phyloP scores from a whole-genome alignment of 331 rosid species.

The Malus hybrid region DNA sequence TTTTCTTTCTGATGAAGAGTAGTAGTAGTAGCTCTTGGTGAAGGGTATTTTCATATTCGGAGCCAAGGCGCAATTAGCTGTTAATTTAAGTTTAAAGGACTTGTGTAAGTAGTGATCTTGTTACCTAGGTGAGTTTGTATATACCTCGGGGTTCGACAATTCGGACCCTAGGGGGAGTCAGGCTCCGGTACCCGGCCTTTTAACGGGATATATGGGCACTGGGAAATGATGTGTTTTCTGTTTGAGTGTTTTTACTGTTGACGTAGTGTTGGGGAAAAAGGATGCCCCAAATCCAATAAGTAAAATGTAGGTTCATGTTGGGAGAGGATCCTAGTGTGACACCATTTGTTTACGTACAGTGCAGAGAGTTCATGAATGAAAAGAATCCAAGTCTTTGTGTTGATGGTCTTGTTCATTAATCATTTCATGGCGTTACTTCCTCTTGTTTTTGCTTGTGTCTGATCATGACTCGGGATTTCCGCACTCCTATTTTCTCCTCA shows the following conservation, averaged over 20 bases:
- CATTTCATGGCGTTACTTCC: background rate
- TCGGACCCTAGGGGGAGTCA: conserved; percentile 41
- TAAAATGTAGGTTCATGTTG: conserved; percentile 38
- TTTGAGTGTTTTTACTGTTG: conserved; percentile 21
- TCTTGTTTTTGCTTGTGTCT: background rate
- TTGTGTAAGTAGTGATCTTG: conserved; percentile 21
- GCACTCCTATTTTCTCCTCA: background rate
- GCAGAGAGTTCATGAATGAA: conserved; percentile 12
- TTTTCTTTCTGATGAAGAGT: conserved; percentile 26
- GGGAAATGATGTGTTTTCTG: conserved; percentile 22
- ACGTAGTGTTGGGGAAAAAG: conserved; percentile 36
- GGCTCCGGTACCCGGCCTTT: conserved; percentile 53
- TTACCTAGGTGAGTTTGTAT: conserved; percentile 37
- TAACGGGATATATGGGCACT: conserved; percentile 56
- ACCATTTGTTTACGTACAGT: conserved; percentile 18
- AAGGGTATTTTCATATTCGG: conserved; percentile 4
- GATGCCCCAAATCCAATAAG: conserved; percentile 12
- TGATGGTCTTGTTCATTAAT: conserved; percentile 5
- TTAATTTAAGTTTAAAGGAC: conserved; percentile 19
- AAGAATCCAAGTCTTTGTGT: conserved; percentile 6
- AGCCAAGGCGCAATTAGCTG: conserved; percentile 52
- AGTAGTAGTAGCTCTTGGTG: background rate
- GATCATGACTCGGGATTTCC: background rate
- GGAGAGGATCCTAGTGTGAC: conserved; percentile 66
- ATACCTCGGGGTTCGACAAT: conserved; percentile 44